Conservation (phyloP, 208 protist genomes). For the Acanthamoeba healyi region DNA sequence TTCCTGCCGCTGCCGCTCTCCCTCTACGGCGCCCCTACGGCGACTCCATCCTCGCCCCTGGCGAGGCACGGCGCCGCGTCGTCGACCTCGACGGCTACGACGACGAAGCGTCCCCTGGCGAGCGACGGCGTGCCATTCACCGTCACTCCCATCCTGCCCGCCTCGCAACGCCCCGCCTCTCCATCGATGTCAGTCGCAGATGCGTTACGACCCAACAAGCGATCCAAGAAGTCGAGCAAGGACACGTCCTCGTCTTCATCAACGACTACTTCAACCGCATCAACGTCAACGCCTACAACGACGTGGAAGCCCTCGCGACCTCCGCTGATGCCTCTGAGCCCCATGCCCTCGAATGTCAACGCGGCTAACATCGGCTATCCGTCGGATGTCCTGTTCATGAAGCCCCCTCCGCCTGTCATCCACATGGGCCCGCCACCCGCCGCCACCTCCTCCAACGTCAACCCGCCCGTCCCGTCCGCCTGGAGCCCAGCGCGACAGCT, state of each 20-base stretch:
- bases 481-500: slow-evolving; percentile 10
- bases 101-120: too few relatives aligned
- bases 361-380: neutral
- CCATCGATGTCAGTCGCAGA: neutral
- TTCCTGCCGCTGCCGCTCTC: neutral
- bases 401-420: neutral
- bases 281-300: neutral
- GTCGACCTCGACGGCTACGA: too few relatives aligned
- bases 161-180: neutral
- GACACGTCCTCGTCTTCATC: neutral
- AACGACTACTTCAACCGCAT: neutral
- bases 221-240: neutral
- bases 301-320: slow-evolving; percentile 11
- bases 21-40: too few relatives aligned
- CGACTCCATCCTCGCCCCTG: too few relatives aligned
- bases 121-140: neutral
- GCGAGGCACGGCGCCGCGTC: too few relatives aligned
- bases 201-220: neutral
- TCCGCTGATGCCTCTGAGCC: neutral
- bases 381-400: neutral
- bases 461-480: neutral
- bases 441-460: neutral
- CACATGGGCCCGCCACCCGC: neutral
- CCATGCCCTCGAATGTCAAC: neutral
- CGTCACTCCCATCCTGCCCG: neutral